phyloP scores from a whole-genome alignment of 208 protist genomes.

The Leishmania amazonensis region DNA sequence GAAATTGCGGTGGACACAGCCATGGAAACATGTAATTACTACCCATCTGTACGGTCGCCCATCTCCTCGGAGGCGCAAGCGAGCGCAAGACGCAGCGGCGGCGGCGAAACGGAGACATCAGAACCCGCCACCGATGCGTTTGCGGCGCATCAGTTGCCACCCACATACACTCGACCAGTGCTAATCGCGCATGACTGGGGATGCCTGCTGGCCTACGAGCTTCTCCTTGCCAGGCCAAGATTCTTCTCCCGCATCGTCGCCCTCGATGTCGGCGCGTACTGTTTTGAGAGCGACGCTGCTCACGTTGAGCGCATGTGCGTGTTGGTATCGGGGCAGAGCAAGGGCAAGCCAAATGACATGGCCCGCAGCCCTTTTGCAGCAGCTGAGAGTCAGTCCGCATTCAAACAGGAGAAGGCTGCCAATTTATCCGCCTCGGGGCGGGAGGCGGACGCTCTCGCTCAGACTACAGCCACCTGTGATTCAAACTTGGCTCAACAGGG shows the following conservation, averaged over 20 bases:
- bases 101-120: neutral
- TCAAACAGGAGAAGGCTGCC: neutral
- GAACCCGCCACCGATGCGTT: neutral
- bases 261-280: constrained; percentile 48
- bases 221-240: constrained; percentile 49
- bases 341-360: too few species aligned
- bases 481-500: neutral
- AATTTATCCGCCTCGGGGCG: neutral
- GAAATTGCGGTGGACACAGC: constrained; percentile 74
- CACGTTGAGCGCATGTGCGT: constrained; percentile 25
- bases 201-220: constrained; percentile 61
- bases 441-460: neutral
- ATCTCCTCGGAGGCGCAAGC: neutral
- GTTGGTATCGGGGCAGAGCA: constrained; percentile 10
- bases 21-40: constrained; percentile 72
- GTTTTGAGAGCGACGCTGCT: constrained; percentile 29
- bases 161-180: constrained; percentile 43
- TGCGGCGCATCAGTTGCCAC: constrained; percentile 42
- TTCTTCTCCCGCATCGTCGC: constrained; percentile 67
- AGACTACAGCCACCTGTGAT: neutral
- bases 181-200: constrained; percentile 74
- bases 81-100: too few species aligned
- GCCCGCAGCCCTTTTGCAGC: neutral
- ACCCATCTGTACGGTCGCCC: constrained; percentile 28
- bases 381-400: neutral